Conservation (phyloP, 345 rosid genomes). For the Cardamine chenopodiifolia region DNA sequence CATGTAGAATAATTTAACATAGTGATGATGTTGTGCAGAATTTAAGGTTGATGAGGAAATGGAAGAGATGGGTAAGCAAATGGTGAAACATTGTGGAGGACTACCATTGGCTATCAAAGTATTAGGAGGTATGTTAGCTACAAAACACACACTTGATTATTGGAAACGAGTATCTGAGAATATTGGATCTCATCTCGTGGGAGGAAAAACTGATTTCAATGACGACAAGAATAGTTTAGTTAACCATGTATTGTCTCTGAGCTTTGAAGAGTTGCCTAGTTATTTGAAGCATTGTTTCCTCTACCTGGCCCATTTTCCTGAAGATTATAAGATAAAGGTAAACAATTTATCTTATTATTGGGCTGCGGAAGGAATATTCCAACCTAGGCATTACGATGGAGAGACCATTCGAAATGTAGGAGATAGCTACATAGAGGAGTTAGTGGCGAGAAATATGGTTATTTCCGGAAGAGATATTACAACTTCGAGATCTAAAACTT, state of each 20-base stretch:
- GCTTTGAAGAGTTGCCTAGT: conserved; percentile 17
- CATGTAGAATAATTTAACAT: no score
- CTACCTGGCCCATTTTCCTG: conserved; percentile 17
- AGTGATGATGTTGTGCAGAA: conserved; percentile 8
- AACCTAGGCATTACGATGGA: neutral
- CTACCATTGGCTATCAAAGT: conserved; percentile 12
- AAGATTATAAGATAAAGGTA: conserved; percentile 28
- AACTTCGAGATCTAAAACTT: neutral
- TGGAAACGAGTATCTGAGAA: conserved; percentile 12
- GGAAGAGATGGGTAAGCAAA: conserved; percentile 13
- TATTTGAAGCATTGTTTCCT: conserved; percentile 22
- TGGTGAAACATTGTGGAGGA: conserved; percentile 18
- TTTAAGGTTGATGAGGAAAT: neutral
- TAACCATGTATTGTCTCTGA: neutral
- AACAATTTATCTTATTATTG: conserved; percentile 39
- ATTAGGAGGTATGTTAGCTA: conserved; percentile 10
- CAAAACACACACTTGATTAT: neutral
- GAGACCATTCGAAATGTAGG: conserved; percentile 33
- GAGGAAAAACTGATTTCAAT: neutral
- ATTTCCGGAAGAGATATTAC: neutral
- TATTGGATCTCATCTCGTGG: neutral
- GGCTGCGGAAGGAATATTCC: conserved; percentile 45
- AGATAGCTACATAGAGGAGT: conserved; percentile 34
- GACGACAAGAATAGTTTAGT: no score
- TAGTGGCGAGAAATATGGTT: conserved; percentile 40